phyloP scores from a whole-genome alignment of 2,329 filamentous ascomycete genomes.

The Venturia asperata region DNA sequence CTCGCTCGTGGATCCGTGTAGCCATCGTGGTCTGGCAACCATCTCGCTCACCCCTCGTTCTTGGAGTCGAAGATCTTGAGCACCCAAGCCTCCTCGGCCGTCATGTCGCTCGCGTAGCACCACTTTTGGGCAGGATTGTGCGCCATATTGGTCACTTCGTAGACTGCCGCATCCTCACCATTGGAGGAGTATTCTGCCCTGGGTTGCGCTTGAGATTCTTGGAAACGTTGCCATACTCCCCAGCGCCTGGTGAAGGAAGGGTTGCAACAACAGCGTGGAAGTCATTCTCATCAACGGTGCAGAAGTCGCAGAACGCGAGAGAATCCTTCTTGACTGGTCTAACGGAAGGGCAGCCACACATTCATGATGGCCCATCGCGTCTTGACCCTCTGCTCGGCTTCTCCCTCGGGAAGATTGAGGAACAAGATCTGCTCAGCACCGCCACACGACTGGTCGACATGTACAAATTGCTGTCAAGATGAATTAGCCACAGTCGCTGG shows the following conservation, averaged over 20 bases:
- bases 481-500: background rate
- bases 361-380: slow-evolving; percentile 16
- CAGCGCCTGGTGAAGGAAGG: slow-evolving; percentile 21
- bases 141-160: no score
- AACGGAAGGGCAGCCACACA: no score
- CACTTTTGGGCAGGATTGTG: no score
- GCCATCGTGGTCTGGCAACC: slow-evolving; percentile 2
- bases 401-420: slow-evolving; percentile 14
- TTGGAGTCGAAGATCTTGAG: slow-evolving; percentile 12
- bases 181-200: slow-evolving; percentile 21
- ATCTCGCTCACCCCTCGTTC: slow-evolving; percentile 10
- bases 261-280: slow-evolving; percentile 18
- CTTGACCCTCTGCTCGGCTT: slow-evolving; percentile 8
- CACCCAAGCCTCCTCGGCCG: slow-evolving; percentile 6
- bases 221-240: slow-evolving; percentile 20
- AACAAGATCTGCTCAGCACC: slow-evolving; percentile 8
- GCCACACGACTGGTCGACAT: slow-evolving; percentile 18
- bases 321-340: slow-evolving; percentile 23
- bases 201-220: slow-evolving; percentile 20
- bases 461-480: slow-evolving; percentile 6
- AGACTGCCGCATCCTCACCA: slow-evolving; percentile 19
- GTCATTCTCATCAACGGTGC: slow-evolving; percentile 14
- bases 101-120: slow-evolving; percentile 11
- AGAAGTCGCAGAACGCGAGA: slow-evolving; percentile 22
- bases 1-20: background rate